Conservation (phyloP, 176 grass and related monocot genomes). For the Carex cristatella region DNA sequence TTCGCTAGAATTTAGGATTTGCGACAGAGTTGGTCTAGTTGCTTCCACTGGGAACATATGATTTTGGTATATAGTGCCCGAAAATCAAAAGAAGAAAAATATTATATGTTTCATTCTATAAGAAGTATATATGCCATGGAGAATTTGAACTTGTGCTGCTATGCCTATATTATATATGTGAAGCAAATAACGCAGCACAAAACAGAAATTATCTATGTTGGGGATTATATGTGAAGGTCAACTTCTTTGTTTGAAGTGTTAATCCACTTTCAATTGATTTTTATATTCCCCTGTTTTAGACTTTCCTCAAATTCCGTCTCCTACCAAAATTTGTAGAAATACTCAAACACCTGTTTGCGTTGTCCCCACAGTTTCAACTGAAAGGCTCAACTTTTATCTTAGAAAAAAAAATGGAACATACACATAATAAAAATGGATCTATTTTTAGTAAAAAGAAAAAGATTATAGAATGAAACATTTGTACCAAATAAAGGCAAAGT, state of each 20-base stretch:
- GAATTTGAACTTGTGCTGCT: too few relatives aligned
- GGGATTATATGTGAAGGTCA: not conserved
- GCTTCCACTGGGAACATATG: too few relatives aligned
- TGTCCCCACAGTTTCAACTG: not conserved
- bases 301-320: not conserved
- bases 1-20: too few relatives aligned
- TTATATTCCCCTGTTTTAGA: not conserved
- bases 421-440: not conserved
- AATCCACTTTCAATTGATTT: not conserved
- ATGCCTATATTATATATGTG: too few relatives aligned
- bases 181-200: too few relatives aligned
- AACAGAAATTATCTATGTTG: too few relatives aligned
- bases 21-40: too few relatives aligned
- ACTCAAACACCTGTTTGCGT: not conserved
- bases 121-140: too few relatives aligned
- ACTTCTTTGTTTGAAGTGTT: not conserved
- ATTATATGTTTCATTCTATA: too few relatives aligned
- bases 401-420: not conserved
- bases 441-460: not conserved
- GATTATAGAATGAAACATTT: not conserved
- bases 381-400: not conserved
- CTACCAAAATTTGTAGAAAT: not conserved
- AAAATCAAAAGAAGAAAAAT: too few relatives aligned
- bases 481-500: not conserved
- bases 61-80: too few relatives aligned